Evolutionary conservation across 78 protist species (phyloP), one percentile per base, ranked within the genome.

Genomic region (Capsaspora owczarzaki): DNA sequence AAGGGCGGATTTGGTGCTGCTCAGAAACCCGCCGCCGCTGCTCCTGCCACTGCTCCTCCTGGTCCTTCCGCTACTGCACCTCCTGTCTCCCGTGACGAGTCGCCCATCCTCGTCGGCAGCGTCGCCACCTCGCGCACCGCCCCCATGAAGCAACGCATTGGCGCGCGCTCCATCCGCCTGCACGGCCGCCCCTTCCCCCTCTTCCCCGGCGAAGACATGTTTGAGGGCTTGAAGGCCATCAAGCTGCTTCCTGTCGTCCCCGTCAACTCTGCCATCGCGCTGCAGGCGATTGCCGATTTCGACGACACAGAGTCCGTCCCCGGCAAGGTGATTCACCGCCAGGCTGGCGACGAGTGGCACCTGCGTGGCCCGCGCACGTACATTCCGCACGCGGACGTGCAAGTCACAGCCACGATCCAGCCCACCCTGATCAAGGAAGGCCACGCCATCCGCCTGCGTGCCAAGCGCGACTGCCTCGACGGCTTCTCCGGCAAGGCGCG

Each of bases 301-400:
- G n/a, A n/a, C n/a, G n/a, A n/a, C n/a, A n/a, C n/a, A n/a, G 92
- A 90, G 49, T 84, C 0, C 31, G 20, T 3, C 19, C 6, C 29
- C 49, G 70, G 74, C 53, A 61, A 1, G 60, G 16, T 37, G 35
- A 46, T 43, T 19, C 29, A n/a, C 14, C 92, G 89, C 80, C 49
- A 44, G 69, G 90, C 97, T 56, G 97, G 97, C 74, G 94, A 91
- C 86, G 87, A 85, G 78, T 94, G 97, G 97, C 86, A 89, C 93
- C 74, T 94, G 74, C 43, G 69, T 68, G 97, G 97, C 44, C 94
- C 97, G 41, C 20, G 56, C 44, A 95, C 92, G 69, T 93, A 89
- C 79, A 83, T 93, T 19, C 97, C 97, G 79, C 90, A 90, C 31
- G 88, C 84, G 35, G 79, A 83, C 66, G 95, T 92, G 41, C 90